Evolutionary conservation across 192 early-diverging fungal genomes (phyloP).

Genomic region (Diversispora eburnea): DNA sequence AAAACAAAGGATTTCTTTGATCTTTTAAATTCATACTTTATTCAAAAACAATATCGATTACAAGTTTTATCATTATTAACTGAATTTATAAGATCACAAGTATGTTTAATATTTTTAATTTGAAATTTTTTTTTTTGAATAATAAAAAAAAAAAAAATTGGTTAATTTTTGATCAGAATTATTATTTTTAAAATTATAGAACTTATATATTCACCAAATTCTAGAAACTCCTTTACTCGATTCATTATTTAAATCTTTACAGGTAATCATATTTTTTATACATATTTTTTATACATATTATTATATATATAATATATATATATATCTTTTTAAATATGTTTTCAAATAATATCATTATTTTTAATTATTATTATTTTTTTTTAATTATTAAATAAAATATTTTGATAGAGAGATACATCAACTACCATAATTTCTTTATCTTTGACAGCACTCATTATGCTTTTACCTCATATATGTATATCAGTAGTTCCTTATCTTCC

Average conservation of each 20-base stretch:
- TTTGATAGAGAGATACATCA: conserved; percentile 9
- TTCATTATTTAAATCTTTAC: conserved; percentile 19
- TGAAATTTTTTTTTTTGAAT: not conserved
- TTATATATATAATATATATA: too few species aligned
- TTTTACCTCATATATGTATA: conserved; percentile 26
- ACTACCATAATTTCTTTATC: conserved; percentile 24
- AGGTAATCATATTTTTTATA: not conserved
- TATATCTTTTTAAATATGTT: too few species aligned
- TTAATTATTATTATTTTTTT: not conserved
- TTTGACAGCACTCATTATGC: conserved; percentile 19
- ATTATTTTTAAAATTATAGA: not conserved
- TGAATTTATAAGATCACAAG: conserved; percentile 12
- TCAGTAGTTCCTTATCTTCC: conserved; percentile 21
- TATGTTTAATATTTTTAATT: not conserved
- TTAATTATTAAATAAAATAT: not conserved
- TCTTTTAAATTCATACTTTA: conserved; percentile 20
- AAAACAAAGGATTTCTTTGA: conserved; percentile 23
- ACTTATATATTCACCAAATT: conserved; percentile 18
- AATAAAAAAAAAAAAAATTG: too few species aligned
- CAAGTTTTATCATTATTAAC: conserved; percentile 16
- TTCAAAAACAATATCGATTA: conserved; percentile 3
- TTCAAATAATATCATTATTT: not conserved
- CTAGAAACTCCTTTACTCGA: conserved; percentile 18
- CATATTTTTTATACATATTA: too few species aligned
- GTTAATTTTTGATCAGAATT: not conserved